Base-by-base conservation (phyloP, 768 basidiomycete genomes). In the Amanita rubescens region DNA sequence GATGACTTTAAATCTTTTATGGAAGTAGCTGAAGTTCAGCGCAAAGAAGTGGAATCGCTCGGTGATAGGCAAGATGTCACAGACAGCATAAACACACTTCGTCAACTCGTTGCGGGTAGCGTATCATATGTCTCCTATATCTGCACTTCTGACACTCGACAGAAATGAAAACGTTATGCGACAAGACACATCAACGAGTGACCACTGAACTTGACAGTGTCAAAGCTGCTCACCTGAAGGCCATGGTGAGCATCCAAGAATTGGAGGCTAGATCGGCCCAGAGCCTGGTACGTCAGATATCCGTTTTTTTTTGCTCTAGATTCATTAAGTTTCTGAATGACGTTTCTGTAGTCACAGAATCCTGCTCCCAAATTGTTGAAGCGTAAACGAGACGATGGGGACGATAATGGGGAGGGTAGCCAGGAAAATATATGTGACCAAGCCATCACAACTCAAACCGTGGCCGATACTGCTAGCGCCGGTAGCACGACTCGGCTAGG, bases 371-470 rank as follows among this genome's bases (percentile, higher is more conserved):
- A 65, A 56, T 74, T 77, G 49, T 68, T 75, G 67, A 87, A 88
- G 69, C 80, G 85, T 55, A 88, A 86, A 68, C 83, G 83, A 39
- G 73, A 71, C 57, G 74, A 71, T 55, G n/a, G 60, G 30, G 59
- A 62, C 20, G 65, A 60, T 9, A 61, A 49, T 34, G 59, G 53
- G 37, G 59, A 57, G 22, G 34, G 48, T 55, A 56, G 51, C 47
- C 35, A 45, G 48, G 30, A 34, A 2, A 15, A n/a, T 27, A 12
- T 52, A 38, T 54, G 55, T 27, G 54, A 22, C 9, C 15, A 24
- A 32, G n/a, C 30, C 27, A 44, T 33, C 42, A 49, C 19, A 38
- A 20, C 1, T n/a, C 34, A 48, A 17, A 17, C 37, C 24, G 41
- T 49, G 56, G 49, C 62, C 56, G 59, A 53, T 54, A 34, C 42